Evolutionary conservation across 768 basidiomycete genomes (phyloP).

Genomic region (Hydnomerulius pinastri): DNA sequence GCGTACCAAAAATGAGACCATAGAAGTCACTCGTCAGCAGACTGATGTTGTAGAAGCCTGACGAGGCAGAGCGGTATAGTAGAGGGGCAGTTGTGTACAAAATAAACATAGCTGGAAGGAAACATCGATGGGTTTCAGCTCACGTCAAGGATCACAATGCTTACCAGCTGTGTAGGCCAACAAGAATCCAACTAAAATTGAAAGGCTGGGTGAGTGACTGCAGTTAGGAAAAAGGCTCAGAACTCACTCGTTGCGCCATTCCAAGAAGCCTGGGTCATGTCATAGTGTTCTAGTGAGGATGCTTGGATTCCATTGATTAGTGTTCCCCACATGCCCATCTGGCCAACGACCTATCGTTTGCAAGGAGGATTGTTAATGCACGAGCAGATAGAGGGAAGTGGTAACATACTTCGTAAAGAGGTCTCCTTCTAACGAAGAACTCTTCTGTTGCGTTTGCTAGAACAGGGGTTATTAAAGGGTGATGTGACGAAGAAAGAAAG

Average conservation of each 20-base stretch:
- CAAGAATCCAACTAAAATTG: slow-evolving; percentile 49
- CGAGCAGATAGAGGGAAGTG: not conserved
- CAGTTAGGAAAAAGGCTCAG: slow-evolving; percentile 34
- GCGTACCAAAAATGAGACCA: slow-evolving; percentile 70
- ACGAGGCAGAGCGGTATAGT: slow-evolving; percentile 83
- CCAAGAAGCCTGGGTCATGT: slow-evolving; percentile 71
- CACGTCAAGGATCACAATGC: not conserved
- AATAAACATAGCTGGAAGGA: slow-evolving; percentile 69
- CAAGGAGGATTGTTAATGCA: not conserved
- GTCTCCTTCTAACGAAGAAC: slow-evolving; percentile 76
- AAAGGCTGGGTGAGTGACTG: not conserved
- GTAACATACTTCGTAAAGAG: slow-evolving; percentile 67
- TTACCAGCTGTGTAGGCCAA: slow-evolving; percentile 50
- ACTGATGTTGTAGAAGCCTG: slow-evolving; percentile 83
- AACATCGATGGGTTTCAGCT: not conserved
- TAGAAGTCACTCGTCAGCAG: slow-evolving; percentile 89
- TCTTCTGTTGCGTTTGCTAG: slow-evolving; percentile 88
- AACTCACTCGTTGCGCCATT: slow-evolving; percentile 67
- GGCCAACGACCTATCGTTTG: slow-evolving; percentile 65
- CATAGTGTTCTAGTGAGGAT: slow-evolving; percentile 68
- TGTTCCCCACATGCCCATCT: slow-evolving; percentile 83
- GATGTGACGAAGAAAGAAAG: not conserved
- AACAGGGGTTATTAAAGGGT: not conserved
- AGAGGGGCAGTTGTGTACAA: slow-evolving; percentile 86
- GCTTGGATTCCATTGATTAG: slow-evolving; percentile 80